phyloP scores from a whole-genome alignment of 805 yeast species.

The Torulaspora microellipsoides region DNA sequence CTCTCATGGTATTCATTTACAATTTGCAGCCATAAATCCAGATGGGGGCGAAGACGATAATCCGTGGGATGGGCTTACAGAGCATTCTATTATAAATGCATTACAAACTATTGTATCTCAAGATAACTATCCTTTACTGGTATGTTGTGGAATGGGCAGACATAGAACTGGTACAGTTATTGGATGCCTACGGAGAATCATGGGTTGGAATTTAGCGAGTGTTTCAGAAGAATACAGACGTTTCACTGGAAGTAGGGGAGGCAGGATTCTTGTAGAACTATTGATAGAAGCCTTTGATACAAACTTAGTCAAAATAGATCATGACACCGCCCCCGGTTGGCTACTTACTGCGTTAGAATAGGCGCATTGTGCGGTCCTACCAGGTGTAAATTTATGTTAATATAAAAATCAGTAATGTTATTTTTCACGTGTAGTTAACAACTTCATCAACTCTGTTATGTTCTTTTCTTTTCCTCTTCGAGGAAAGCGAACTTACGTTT shows the following conservation, averaged over 20 bases:
- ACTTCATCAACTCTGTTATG: background rate
- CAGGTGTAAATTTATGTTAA: too few species aligned
- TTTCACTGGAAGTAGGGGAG: slow-evolving; percentile 90
- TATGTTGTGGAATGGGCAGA: slow-evolving; percentile 98
- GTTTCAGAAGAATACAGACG: slow-evolving; percentile 92
- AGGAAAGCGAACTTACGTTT: background rate
- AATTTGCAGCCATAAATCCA: slow-evolving; percentile 76
- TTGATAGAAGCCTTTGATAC: slow-evolving; percentile 59
- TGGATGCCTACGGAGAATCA: slow-evolving; percentile 86
- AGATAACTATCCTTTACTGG: slow-evolving; percentile 76
- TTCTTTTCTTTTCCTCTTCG: background rate
- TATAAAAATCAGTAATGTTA: too few species aligned
- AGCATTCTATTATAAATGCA: slow-evolving; percentile 73
- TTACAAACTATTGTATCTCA: slow-evolving; percentile 67
- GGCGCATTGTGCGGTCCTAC: background rate
- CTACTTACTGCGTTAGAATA: slow-evolving; percentile 25
- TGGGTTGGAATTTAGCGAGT: slow-evolving; percentile 95
- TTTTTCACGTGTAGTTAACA: too few species aligned
- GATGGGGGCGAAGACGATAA: slow-evolving; percentile 68
- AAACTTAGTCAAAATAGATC: slow-evolving; percentile 28
- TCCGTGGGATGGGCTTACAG: slow-evolving; percentile 96
- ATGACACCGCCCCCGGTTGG: slow-evolving; percentile 32
- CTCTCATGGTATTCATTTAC: slow-evolving; percentile 63
- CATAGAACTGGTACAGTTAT: slow-evolving; percentile 96
- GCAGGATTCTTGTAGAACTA: slow-evolving; percentile 85